Conservation (phyloP, 371 early-diverging fungal genomes). For the Blyttiomyces sp. region DNA sequence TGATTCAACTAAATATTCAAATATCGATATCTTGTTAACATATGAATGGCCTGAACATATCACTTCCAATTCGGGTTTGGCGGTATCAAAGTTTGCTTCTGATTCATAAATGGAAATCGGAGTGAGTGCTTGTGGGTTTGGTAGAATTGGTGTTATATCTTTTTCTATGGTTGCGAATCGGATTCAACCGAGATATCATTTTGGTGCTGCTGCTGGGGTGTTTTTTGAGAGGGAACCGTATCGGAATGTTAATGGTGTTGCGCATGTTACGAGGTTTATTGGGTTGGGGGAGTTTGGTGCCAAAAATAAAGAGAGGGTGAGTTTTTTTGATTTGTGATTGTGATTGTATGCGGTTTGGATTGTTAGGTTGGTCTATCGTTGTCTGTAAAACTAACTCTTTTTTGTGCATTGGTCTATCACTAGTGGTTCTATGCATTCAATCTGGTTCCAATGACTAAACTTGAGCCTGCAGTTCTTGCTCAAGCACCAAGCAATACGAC, state of each 20-base stretch:
- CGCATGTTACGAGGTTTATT: conserved; percentile 78
- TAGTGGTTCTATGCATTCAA: conserved; percentile 94
- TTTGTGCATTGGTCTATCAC: conserved; percentile 5
- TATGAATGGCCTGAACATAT: too few relatives aligned
- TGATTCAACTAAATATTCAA: too few relatives aligned
- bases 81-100: too few relatives aligned
- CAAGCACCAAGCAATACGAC: conserved; percentile 58
- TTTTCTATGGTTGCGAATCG: too few relatives aligned
- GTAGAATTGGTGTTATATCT: too few relatives aligned
- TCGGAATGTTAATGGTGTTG: conserved; percentile 55
- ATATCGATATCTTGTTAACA: too few relatives aligned
- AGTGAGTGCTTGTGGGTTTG: too few relatives aligned
- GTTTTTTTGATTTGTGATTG: not conserved
- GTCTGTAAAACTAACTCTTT: not conserved
- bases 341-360: conserved; percentile 4
- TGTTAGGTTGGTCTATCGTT: not conserved
- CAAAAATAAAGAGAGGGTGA: conserved; percentile 51
- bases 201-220: too few relatives aligned
- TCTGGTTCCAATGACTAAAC: conserved; percentile 61
- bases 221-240: conserved; percentile 89
- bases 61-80: too few relatives aligned
- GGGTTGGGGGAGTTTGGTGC: conserved; percentile 71
- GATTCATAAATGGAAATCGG: too few relatives aligned
- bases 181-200: too few relatives aligned
- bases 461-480: conserved; percentile 37